phyloP scores from a whole-genome alignment of 441 rosid genomes.

The Pelargonium myrrhifolium region DNA sequence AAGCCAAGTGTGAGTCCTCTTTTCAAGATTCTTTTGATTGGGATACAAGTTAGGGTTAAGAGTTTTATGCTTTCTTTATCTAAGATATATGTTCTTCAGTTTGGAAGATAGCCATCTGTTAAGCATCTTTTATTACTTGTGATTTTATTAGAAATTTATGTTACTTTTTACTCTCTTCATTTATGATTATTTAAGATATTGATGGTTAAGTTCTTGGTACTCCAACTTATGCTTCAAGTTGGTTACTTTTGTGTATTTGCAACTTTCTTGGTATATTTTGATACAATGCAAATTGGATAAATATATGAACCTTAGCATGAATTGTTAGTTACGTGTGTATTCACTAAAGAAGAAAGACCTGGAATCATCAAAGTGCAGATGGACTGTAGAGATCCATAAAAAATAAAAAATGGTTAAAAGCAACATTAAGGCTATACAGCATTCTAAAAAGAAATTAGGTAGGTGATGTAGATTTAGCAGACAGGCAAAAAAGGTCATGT shows the following conservation, averaged over 20 bases:
- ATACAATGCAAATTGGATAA: not conserved
- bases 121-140: not conserved
- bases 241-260: not conserved
- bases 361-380: not conserved
- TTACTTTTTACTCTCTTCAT: not conserved
- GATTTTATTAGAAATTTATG: not conserved
- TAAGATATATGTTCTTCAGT: not conserved
- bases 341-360: not conserved
- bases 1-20: slow-evolving; percentile 76
- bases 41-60: not conserved
- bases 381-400: not conserved
- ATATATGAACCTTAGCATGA: not conserved
- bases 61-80: not conserved
- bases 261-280: not conserved
- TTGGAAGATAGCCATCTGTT: not conserved
- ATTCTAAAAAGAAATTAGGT: no score
- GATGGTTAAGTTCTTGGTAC: not conserved
- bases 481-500: no score
- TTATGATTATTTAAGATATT: not conserved
- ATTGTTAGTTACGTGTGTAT: not conserved
- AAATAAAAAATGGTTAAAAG: no score
- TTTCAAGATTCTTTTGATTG: not conserved
- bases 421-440: no score
- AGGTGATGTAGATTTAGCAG: no score
- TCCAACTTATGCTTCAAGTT: not conserved